phyloP scores from a whole-genome alignment of 768 basidiomycete species.

The Dacryopinax primogenitus region DNA sequence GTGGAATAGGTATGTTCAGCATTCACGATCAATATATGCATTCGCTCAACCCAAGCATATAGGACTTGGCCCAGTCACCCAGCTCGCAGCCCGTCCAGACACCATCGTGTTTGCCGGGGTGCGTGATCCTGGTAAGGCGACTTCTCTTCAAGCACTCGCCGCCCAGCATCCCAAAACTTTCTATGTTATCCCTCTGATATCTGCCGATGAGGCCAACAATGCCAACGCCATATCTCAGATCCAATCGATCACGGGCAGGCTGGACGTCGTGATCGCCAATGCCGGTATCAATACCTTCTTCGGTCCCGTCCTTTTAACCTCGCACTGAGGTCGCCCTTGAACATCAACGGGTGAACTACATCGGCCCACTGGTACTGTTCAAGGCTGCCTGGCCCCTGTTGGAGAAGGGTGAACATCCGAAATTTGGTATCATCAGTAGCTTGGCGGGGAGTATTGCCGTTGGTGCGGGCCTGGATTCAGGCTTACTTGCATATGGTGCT shows the following conservation, averaged over 20 bases:
- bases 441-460: slow-evolving; percentile 8
- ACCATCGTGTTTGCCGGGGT: slow-evolving; percentile 18
- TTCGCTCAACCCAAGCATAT: too few species aligned
- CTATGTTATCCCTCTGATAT: slow-evolving; percentile 15
- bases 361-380: slow-evolving; percentile 19
- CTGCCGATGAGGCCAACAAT: slow-evolving; percentile 14
- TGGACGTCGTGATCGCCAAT: slow-evolving; percentile 21
- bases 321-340: neutral
- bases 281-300: slow-evolving; percentile 17
- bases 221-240: slow-evolving; percentile 11
- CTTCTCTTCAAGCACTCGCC: slow-evolving; percentile 10
- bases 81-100: slow-evolving; percentile 6
- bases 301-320: neutral
- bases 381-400: slow-evolving; percentile 17
- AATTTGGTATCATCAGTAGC: slow-evolving; percentile 17
- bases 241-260: slow-evolving; percentile 13
- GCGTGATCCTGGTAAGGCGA: slow-evolving; percentile 11
- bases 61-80: slow-evolving; percentile 9
- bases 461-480: neutral
- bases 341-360: slow-evolving; percentile 13
- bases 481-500: slow-evolving; percentile 1
- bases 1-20: slow-evolving; percentile 16
- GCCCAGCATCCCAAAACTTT: slow-evolving; percentile 5
- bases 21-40: too few species aligned
- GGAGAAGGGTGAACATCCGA: neutral